phyloP scores from a whole-genome alignment of 371 early-diverging fungal species.

The Mucor lusitanicus region DNA sequence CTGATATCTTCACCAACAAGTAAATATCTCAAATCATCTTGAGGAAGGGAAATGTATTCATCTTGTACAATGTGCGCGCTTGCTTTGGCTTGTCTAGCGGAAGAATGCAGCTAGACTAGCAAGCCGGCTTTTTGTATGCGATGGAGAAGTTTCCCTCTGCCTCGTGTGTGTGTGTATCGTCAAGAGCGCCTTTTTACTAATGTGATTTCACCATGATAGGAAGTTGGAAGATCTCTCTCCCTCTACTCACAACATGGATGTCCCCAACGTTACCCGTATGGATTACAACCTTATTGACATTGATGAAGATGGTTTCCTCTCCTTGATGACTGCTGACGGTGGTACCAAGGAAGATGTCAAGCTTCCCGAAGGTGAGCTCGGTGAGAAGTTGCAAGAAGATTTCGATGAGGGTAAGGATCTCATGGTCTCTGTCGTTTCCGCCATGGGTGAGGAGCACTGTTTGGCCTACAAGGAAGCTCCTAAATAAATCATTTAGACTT shows the following conservation, averaged over 20 bases:
- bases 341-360: slow-evolving; percentile 95
- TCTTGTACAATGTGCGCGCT: background rate
- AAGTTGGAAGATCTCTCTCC: slow-evolving; percentile 95
- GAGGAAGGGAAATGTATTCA: background rate
- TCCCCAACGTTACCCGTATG: slow-evolving; percentile 89
- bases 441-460: slow-evolving; percentile 96
- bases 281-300: slow-evolving; percentile 89
- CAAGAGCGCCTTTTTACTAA: background rate
- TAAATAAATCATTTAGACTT: slow-evolving; percentile 13
- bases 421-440: slow-evolving; percentile 80
- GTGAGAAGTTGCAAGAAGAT: slow-evolving; percentile 70
- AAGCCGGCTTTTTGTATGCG: too few relatives aligned
- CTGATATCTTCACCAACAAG: slow-evolving; percentile 97
- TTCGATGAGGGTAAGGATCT: slow-evolving; percentile 88
- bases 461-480: slow-evolving; percentile 64
- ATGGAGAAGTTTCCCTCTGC: background rate
- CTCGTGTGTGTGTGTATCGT: background rate
- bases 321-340: slow-evolving; percentile 81
- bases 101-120: background rate
- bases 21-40: slow-evolving; percentile 40
- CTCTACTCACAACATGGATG: slow-evolving; percentile 99
- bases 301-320: slow-evolving; percentile 87
- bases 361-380: slow-evolving; percentile 88
- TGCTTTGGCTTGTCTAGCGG: background rate
- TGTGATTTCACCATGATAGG: slow-evolving; percentile 29